Evolutionary conservation across 2,329 filamentous ascomycete species (phyloP).

Genomic region (Grosmannia penicillata): DNA sequence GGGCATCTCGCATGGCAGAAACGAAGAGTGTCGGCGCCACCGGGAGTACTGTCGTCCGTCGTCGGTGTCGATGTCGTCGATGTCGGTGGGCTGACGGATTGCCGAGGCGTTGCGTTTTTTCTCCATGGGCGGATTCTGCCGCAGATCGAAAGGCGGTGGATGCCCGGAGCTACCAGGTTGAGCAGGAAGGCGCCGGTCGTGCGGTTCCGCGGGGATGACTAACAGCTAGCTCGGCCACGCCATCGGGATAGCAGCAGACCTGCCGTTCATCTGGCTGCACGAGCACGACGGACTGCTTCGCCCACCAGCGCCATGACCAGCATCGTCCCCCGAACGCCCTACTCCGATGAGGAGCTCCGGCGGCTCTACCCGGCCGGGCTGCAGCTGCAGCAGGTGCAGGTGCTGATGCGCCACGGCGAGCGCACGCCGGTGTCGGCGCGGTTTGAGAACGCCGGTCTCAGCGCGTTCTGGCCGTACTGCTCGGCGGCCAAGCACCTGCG

Average conservation of each 20-base stretch:
- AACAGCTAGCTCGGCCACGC: too few species aligned
- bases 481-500: conserved; percentile 56
- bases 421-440: conserved; percentile 77
- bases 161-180: too few species aligned
- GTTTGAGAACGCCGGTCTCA: conserved; percentile 64
- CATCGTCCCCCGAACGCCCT: conserved; percentile 57
- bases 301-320: conserved; percentile 50
- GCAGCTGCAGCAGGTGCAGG: conserved; percentile 77
- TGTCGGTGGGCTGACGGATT: too few species aligned
- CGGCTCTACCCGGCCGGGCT: conserved; percentile 68
- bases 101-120: too few species aligned
- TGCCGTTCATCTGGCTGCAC: too few species aligned
- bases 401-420: conserved; percentile 67
- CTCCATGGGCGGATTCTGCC: too few species aligned
- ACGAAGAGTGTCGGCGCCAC: not conserved
- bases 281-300: not conserved
- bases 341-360: conserved; percentile 66
- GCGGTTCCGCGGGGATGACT: too few species aligned
- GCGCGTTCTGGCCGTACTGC: conserved; percentile 80
- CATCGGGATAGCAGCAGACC: too few species aligned
- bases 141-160: too few species aligned
- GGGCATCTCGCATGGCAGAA: conserved; percentile 11
- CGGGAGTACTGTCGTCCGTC: too few species aligned
- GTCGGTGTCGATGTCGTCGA: too few species aligned
- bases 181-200: too few species aligned